Percentiles rank a stretch among this genome's conserved stretches.
phyloP scores from a whole-genome alignment of 169 alveolate genomes.

The Eimeria falciformis region DNA sequence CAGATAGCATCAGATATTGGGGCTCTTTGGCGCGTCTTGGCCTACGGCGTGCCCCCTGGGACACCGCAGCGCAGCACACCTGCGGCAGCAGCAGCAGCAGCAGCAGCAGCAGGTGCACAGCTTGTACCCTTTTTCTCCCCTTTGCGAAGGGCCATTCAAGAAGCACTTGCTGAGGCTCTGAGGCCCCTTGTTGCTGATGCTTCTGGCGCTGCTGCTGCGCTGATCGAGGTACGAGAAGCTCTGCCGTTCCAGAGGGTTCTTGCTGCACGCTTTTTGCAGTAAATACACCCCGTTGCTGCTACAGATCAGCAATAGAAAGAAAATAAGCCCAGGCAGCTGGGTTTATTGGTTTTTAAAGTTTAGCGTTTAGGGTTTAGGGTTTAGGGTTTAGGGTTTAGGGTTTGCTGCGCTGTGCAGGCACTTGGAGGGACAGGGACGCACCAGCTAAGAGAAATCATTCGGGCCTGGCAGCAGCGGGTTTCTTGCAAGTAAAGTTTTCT shows the following conservation, averaged over 20 bases:
- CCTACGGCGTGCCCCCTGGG: slow-evolving; percentile 49
- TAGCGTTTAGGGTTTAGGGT: background rate
- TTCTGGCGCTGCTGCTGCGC: slow-evolving; percentile 44
- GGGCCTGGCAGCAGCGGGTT: slow-evolving; percentile 32
- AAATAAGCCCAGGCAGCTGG: no score
- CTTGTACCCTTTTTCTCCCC: slow-evolving; percentile 17
- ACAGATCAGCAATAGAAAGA: no score
- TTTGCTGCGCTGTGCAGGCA: slow-evolving; percentile 30
- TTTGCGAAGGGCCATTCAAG: slow-evolving; percentile 53
- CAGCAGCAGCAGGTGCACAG: slow-evolving; percentile 44
- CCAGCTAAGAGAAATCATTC: slow-evolving; percentile 48
- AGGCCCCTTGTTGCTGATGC: slow-evolving; percentile 8
- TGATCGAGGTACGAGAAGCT: slow-evolving; percentile 34
- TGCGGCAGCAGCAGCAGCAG: slow-evolving; percentile 60
- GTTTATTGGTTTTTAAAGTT: background rate
- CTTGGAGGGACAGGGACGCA: slow-evolving; percentile 51
- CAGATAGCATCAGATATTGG: slow-evolving; percentile 56
- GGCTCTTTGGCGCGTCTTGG: slow-evolving; percentile 40
- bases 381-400: background rate
- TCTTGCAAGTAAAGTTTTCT: background rate
- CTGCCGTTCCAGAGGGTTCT: background rate
- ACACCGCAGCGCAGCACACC: slow-evolving; percentile 43
- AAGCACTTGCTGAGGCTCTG: slow-evolving; percentile 8
- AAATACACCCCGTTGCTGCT: no score
- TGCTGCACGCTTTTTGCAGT: background rate